Conservation (phyloP, 148 eudicot species). For the Diospyros kaki region DNA sequence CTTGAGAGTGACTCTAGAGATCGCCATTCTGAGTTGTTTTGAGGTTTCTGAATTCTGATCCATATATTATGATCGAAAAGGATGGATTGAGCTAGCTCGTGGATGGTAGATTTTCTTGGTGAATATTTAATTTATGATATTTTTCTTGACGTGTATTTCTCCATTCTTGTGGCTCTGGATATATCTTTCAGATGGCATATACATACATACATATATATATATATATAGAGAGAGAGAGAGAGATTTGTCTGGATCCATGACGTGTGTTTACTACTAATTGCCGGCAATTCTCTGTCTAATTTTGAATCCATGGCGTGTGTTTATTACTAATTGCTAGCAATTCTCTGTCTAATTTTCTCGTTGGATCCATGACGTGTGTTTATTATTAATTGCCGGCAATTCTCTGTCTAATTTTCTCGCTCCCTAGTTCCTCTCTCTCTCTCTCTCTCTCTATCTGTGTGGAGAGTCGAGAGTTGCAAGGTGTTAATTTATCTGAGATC, state of each 20-base stretch:
- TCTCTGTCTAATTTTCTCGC: not conserved
- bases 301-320: too few species aligned
- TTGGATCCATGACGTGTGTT: too few species aligned
- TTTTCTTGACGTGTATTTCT: not conserved
- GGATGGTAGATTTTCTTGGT: constrained; percentile 4
- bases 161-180: constrained; percentile 4
- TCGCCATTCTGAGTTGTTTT: not conserved
- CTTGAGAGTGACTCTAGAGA: constrained; percentile 4
- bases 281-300: constrained; percentile 5
- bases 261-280: not conserved
- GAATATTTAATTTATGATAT: not conserved
- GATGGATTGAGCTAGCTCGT: not conserved
- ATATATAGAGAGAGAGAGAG: too few species aligned
- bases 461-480: not conserved
- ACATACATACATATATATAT: too few species aligned
- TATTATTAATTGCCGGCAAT: constrained; percentile 6
- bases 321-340: constrained; percentile 2
- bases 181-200: too few species aligned
- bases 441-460: not conserved
- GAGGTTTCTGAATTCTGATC: not conserved
- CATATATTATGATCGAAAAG: not conserved
- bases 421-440: too few species aligned
- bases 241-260: too few species aligned
- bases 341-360: not conserved
- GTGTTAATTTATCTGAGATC: not conserved